Conservation (phyloP, 805 yeast species). For the Blastobotrys peoriensis region DNA sequence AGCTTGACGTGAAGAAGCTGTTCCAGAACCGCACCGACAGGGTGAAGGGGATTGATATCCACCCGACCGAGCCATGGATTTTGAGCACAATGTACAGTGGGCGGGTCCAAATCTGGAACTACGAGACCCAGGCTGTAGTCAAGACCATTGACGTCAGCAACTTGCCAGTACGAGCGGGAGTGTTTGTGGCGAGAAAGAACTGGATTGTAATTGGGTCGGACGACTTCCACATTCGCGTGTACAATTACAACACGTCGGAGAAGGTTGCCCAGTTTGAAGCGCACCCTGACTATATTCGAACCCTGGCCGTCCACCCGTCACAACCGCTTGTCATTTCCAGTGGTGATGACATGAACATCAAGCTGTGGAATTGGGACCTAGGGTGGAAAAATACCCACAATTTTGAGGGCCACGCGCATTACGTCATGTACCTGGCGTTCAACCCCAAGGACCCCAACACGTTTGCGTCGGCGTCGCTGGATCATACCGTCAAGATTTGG, state of each 20-base stretch:
- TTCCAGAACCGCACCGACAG: conserved; percentile 91
- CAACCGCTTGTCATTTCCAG: conserved; percentile 85
- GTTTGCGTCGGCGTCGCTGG: conserved; percentile 95
- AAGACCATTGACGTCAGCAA: conserved; percentile 92
- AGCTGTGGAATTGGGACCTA: conserved; percentile 97
- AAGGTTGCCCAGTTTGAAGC: conserved; percentile 94
- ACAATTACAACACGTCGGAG: conserved; percentile 93
- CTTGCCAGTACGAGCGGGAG: conserved; percentile 93
- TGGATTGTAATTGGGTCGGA: conserved; percentile 97
- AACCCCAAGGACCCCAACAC: conserved; percentile 97
- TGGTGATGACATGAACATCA: conserved; percentile 86
- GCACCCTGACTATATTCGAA: conserved; percentile 93
- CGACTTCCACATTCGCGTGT: conserved; percentile 90
- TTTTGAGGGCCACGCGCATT: conserved; percentile 94
- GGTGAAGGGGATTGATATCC: conserved; percentile 96
- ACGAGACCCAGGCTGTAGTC: conserved; percentile 74
- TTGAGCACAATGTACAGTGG: conserved; percentile 79
- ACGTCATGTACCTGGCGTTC: conserved; percentile 88
- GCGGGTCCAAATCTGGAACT: conserved; percentile 87
- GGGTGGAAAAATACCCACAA: conserved; percentile 86
- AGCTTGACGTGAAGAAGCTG: conserved; percentile 56
- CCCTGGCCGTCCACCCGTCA: conserved; percentile 89
- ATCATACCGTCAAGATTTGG: conserved; percentile 96
- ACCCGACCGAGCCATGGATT: conserved; percentile 97
- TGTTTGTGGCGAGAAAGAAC: conserved; percentile 89